These are phyloP conservation scores for Fusarium sp. DNA, from an alignment of 2,329 filamentous ascomycete species.

Conservation along the genomic window DNA sequence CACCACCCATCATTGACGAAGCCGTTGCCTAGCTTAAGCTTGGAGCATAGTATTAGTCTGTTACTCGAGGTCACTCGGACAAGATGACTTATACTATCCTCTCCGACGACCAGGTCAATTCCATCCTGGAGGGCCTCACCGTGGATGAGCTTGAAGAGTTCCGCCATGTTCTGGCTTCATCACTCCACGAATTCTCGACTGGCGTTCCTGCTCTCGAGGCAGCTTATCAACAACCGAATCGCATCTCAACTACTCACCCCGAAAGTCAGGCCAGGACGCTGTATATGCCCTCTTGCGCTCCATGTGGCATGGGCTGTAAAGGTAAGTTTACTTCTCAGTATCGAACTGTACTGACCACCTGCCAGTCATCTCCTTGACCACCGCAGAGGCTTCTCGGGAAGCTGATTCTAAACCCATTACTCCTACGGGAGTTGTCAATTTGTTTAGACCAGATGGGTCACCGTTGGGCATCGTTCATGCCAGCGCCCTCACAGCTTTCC, in stretches of 20 bases:
- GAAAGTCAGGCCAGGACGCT: constrained; percentile 68
- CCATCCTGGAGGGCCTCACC: constrained; percentile 64
- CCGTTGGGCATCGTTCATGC: constrained; percentile 78
- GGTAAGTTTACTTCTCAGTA: constrained; percentile 49
- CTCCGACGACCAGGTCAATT: constrained; percentile 65
- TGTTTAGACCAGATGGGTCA: constrained; percentile 71
- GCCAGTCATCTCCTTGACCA: constrained; percentile 71
- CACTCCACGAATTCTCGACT: constrained; percentile 72
- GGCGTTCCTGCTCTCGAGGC: constrained; percentile 57
- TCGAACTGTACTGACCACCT: neutral
- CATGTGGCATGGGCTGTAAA: constrained; percentile 74
- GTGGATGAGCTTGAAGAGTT: constrained; percentile 64
- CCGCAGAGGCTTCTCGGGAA: constrained; percentile 48
- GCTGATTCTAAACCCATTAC: constrained; percentile 49
- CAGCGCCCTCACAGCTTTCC: constrained; percentile 80
- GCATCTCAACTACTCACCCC: constrained; percentile 59
- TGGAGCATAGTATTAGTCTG: neutral
- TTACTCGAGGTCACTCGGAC: neutral
- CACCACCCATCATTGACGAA: neutral
- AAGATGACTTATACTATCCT: constrained; percentile 69
- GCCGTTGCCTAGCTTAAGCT: neutral
- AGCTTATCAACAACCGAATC: constrained; percentile 66
- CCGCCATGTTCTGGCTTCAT: constrained; percentile 58
- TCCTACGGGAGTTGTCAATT: constrained; percentile 74
- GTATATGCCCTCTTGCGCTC: constrained; percentile 79